These are phyloP conservation scores for Sequoiadendron giganteum DNA, from an alignment of 75 land plant species.

Conservation along the genomic window DNA sequence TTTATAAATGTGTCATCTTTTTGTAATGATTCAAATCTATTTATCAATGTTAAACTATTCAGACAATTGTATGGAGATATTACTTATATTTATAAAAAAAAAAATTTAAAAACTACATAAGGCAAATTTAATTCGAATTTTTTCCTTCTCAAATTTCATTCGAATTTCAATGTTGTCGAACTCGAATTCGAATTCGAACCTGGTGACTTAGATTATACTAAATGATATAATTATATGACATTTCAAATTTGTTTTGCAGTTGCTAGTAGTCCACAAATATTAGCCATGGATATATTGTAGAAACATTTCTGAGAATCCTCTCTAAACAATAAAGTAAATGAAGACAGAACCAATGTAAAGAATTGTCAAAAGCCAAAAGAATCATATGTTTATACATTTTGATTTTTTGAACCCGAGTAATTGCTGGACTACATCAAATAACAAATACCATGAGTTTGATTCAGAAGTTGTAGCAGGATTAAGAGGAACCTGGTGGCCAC, in stretches of 20 bases:
- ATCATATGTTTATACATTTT: neutral
- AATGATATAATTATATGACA: neutral
- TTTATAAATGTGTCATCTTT: too few relatives aligned
- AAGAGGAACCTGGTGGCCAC: conserved; percentile 59
- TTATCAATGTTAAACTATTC: too few relatives aligned
- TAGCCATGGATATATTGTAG: neutral
- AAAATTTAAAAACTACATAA: too few relatives aligned
- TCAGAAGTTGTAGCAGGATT: conserved; percentile 33
- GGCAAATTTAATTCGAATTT: too few relatives aligned
- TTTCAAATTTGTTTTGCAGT: neutral
- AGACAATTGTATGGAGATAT: too few relatives aligned
- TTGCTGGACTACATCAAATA: neutral
- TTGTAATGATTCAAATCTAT: too few relatives aligned
- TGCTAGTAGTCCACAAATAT: neutral
- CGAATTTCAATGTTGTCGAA: too few relatives aligned
- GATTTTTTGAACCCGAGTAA: neutral
- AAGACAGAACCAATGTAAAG: neutral
- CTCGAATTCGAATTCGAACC: too few relatives aligned
- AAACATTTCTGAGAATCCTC: too few relatives aligned
- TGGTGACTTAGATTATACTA: too few relatives aligned
- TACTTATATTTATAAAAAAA: too few relatives aligned
- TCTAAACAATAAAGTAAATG: neutral
- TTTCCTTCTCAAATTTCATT: too few relatives aligned
- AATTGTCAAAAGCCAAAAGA: neutral
- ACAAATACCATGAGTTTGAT: neutral